Conservation (phyloP, 805 yeast genomes). For the Suhomyces sp. region DNA sequence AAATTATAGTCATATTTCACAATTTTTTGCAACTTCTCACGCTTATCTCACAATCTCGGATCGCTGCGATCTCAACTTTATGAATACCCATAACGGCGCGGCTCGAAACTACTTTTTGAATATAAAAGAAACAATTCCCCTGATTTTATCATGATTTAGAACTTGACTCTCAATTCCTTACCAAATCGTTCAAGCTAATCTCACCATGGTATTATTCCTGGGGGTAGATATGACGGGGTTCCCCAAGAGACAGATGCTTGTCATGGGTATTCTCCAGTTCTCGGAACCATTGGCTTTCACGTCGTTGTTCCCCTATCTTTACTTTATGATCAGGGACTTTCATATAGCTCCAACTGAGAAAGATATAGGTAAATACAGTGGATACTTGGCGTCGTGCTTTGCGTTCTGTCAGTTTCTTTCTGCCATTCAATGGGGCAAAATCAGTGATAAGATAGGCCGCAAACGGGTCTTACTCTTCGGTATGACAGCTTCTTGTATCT, state of each 20-base stretch:
- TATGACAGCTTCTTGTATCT: constrained; percentile 24
- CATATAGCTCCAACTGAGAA: constrained; percentile 18
- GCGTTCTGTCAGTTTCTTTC: constrained; percentile 24
- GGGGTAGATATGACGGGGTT: too few relatives aligned
- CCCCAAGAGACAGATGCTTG: constrained; percentile 22
- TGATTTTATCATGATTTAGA: too few relatives aligned
- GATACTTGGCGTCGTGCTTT: constrained; percentile 22
- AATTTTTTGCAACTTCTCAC: too few relatives aligned
- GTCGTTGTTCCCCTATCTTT: constrained; percentile 14
- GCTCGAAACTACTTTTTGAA: too few relatives aligned
- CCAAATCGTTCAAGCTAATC: too few relatives aligned
- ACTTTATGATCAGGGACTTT: constrained; percentile 24
- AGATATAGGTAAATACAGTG: constrained; percentile 20
- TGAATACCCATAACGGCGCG: too few relatives aligned
- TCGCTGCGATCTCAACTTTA: too few relatives aligned
- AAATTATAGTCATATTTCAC: too few relatives aligned
- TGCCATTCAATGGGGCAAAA: constrained; percentile 30
- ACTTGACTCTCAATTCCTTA: too few relatives aligned
- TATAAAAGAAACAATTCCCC: too few relatives aligned
- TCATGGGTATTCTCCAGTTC: constrained; percentile 17
- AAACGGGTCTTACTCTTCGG: constrained; percentile 28
- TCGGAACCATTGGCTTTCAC: constrained; percentile 15
- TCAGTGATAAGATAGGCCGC: constrained; percentile 30
- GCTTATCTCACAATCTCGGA: too few relatives aligned
- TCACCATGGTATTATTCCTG: too few relatives aligned